Conservation (phyloP, 306 rosid genomes). For the Rosa multiflora region DNA sequence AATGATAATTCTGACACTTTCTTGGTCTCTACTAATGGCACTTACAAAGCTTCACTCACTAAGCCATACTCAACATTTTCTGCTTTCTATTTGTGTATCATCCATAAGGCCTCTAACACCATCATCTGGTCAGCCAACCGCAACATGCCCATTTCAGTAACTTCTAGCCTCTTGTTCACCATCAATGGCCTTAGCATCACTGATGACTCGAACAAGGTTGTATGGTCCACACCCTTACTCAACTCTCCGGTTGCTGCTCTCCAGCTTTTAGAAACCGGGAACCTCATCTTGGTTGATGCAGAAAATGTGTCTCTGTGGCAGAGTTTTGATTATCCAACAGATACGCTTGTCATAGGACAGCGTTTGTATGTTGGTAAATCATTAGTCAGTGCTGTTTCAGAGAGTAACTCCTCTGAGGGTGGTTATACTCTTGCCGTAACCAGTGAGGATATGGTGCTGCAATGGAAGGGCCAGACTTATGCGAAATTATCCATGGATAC, state of each 20-base stretch:
- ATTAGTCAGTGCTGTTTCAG: not conserved
- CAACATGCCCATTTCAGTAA: not conserved
- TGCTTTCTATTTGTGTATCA: conserved; percentile 1
- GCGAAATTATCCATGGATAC: conserved; percentile 9
- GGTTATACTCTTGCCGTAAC: not conserved
- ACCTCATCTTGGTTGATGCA: conserved; percentile 3
- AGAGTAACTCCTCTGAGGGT: not conserved
- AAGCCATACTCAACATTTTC: not conserved
- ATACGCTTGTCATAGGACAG: conserved; percentile 18
- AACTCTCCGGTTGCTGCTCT: conserved; percentile 9
- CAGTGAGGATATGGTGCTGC: conserved; percentile 9
- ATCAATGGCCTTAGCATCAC: not conserved
- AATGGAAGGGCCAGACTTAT: conserved; percentile 20
- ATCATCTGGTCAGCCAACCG: conserved; percentile 15
- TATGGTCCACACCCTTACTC: conserved; percentile 15
- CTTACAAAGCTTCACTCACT: conserved; percentile 2
- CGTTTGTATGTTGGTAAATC: not conserved
- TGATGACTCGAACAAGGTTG: not conserved
- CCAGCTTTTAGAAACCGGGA: conserved; percentile 20
- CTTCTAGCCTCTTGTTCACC: conserved; percentile 1
- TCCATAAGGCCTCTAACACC: conserved; percentile 7
- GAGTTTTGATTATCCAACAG: conserved; percentile 15
- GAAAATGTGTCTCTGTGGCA: conserved; percentile 14
- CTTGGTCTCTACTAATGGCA: conserved; percentile 3
- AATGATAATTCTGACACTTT: conserved; percentile 1